Evolutionary conservation across 225 moss, liverwort and hornwort species (phyloP).

Genomic region (Asterella californica): DNA sequence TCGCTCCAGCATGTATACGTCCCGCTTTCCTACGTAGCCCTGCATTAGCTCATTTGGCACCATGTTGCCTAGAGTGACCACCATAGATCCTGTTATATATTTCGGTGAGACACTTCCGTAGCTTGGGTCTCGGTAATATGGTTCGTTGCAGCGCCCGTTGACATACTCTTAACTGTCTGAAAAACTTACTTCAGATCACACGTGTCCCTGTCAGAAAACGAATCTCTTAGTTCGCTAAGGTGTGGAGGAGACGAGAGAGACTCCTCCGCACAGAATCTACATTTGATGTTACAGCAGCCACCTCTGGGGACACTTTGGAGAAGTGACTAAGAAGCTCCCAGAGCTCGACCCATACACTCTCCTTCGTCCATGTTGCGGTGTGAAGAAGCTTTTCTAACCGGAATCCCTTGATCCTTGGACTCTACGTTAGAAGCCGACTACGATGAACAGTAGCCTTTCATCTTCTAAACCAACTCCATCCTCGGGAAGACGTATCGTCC

Average conservation of each 20-base stretch:
- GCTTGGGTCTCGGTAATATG: background rate
- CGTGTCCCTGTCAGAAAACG: background rate
- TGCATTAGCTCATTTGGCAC: background rate
- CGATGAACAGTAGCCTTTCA: background rate
- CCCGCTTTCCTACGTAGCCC: background rate
- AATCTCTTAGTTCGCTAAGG: background rate
- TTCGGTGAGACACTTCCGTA: background rate
- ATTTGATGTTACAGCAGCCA: slow-evolving; percentile 1
- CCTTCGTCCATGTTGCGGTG: slow-evolving; percentile 10
- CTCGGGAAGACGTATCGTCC: too few species aligned
- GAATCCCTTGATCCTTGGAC: background rate
- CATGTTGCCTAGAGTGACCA: background rate
- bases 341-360: slow-evolving; percentile 22
- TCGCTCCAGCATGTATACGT: slow-evolving; percentile 10
- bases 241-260: background rate
- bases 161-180: background rate
- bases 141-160: background rate
- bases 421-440: background rate
- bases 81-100: background rate
- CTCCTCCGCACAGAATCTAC: background rate
- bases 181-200: background rate
- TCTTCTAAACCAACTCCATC: slow-evolving; percentile 5
- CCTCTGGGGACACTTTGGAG: slow-evolving; percentile 11
- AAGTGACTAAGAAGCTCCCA: slow-evolving; percentile 32
- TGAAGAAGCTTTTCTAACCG: background rate